phyloP scores from a whole-genome alignment of 352 stramenopile species.

The Discostella stelligera region DNA sequence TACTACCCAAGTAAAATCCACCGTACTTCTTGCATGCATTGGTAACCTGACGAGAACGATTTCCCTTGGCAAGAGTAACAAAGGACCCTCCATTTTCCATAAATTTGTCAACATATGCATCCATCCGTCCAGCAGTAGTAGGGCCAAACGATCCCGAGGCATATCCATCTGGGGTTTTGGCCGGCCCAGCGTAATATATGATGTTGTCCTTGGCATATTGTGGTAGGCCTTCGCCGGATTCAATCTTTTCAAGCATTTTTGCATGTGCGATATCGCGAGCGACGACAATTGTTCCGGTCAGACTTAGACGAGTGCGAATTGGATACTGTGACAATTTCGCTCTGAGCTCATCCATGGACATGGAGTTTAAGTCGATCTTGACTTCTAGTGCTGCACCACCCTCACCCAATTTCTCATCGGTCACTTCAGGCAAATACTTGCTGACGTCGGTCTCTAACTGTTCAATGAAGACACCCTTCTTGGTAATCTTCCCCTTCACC shows the following conservation, averaged over 20 bases:
- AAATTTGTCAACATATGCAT: slow-evolving; percentile 88
- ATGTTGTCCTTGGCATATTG: slow-evolving; percentile 90
- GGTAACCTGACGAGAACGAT: slow-evolving; percentile 86
- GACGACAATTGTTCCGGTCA: slow-evolving; percentile 89
- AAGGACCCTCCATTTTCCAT: slow-evolving; percentile 86
- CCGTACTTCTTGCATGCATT: slow-evolving; percentile 88
- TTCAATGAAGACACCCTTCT: slow-evolving; percentile 89
- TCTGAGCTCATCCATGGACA: slow-evolving; percentile 85
- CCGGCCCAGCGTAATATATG: slow-evolving; percentile 89
- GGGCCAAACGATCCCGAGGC: slow-evolving; percentile 87
- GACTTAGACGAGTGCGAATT: slow-evolving; percentile 83
- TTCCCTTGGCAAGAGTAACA: slow-evolving; percentile 89
- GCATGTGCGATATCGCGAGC: slow-evolving; percentile 89
- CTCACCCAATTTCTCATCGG: slow-evolving; percentile 61
- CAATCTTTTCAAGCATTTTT: slow-evolving; percentile 86
- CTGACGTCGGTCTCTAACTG: slow-evolving; percentile 85
- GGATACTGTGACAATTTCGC: slow-evolving; percentile 83
- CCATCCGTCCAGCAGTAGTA: slow-evolving; percentile 88
- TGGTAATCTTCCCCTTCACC: slow-evolving; percentile 86
- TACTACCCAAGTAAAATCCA: slow-evolving; percentile 89
- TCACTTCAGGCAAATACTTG: slow-evolving; percentile 87
- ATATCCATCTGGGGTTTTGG: slow-evolving; percentile 88
- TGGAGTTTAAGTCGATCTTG: slow-evolving; percentile 86
- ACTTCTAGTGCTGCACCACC: slow-evolving; percentile 68
- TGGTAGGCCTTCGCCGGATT: slow-evolving; percentile 85